These are phyloP conservation scores for Kodamaea fungicola DNA, from an alignment of 1,139 yeast species.

Conservation along the genomic window DNA sequence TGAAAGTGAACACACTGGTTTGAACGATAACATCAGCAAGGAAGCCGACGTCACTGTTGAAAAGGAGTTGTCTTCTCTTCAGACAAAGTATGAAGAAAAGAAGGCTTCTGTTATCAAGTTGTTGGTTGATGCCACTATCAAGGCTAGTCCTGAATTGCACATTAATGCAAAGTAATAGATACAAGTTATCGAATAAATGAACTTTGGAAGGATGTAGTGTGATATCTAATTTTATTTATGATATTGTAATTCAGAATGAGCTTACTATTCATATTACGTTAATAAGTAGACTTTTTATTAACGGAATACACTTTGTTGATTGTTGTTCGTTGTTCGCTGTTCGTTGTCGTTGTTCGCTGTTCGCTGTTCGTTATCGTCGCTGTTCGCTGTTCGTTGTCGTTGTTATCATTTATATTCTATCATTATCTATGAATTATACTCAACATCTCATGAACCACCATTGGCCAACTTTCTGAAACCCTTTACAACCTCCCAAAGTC, in stretches of 20 bases:
- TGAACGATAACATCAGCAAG: conserved; percentile 64
- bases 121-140: conserved; percentile 74
- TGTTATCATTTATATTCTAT: no score
- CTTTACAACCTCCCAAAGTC: conserved; percentile 60
- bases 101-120: conserved; percentile 66
- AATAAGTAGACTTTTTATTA: no score
- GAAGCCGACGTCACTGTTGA: conserved; percentile 67
- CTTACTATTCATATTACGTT: no score
- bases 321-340: no score
- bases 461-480: conserved; percentile 40
- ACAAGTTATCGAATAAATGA: conserved; percentile 1
- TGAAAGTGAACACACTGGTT: conserved; percentile 67
- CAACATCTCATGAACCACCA: conserved; percentile 25
- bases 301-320: no score
- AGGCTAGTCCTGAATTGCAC: conserved; percentile 80
- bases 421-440: no score
- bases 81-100: conserved; percentile 60
- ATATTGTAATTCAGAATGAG: no score
- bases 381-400: no score
- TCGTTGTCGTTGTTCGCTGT: no score
- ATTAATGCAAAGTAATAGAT: conserved; percentile 38
- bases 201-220: conserved; percentile 2
- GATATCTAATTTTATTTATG: no score
- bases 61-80: conserved; percentile 58
- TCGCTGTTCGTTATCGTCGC: no score